Evolutionary conservation across 1,139 yeast genomes (phyloP), one percentile per base, ranked within the genome.

Genomic region (Blastobotrys malaysiensis): DNA sequence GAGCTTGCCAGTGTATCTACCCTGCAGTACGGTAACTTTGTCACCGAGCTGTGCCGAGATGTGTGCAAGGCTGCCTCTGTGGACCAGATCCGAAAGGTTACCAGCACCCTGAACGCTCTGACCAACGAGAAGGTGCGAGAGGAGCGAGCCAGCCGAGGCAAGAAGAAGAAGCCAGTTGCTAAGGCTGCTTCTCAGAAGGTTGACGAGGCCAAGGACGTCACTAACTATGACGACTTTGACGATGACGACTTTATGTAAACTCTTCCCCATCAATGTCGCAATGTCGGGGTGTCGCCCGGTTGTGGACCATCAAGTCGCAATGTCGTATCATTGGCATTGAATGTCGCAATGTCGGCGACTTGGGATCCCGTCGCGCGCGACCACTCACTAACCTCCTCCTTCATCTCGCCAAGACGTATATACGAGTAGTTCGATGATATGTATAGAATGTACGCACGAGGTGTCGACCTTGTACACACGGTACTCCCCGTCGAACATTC

Each of bases 141-240:
- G 57, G 98, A 91, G 75, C 88, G 97, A 76, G 86, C 95, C 48
- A 96, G 95, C 67, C 95, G 97, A 69, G 97, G 97, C 67, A 89
- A 88, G 79, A 88, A 89, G 83, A 90, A 91, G 81, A 90, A 89
- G 77, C 88, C 88, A 63, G 82, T 91, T 51, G 84, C 87, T 68
- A 81, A 86, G 64, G 86, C 86, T 58, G 85, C 86, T 57, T 83
- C 85, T 5, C 83, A 83, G 69, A 88, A 88, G 79, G 86, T 87
- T 74, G 90, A 87, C 66, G 84, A 83, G 64, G 81, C 77, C 50
- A 78, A 80, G 63, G 95, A 85, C 63, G 82, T 82, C 57, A 80
- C 80, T 53, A 74, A 76, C 67, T 67, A 79, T 63, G 77, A 69
- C 55, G 85, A 84, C 60, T 80, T 78, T 58, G 85, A 76, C 55